Percentiles rank a stretch among this genome's conserved stretches.
Evolutionary conservation across 495 filamentous ascomycete species (phyloP).

Genomic region (Trichoderma gamsii): DNA sequence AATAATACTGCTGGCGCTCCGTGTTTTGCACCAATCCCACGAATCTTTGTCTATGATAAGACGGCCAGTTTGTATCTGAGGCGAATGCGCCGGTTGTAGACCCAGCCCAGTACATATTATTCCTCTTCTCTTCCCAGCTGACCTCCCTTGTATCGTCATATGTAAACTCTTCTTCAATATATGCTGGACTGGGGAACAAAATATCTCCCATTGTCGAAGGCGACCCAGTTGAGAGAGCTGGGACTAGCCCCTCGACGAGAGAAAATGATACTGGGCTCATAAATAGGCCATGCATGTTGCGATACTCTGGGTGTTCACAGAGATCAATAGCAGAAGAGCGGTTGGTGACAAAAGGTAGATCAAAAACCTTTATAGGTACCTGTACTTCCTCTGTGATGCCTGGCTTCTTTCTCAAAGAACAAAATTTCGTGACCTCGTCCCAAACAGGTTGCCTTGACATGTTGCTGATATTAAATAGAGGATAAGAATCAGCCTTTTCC

Average conservation of each 20-base stretch:
- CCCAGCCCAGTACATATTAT: slow-evolving; percentile 37
- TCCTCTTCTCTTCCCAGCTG: slow-evolving; percentile 32
- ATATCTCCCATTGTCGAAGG: slow-evolving; percentile 1
- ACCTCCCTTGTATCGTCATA: slow-evolving; percentile 30
- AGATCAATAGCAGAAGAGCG: slow-evolving; percentile 11
- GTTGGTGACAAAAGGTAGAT: slow-evolving; percentile 16
- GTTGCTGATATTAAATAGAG: neutral
- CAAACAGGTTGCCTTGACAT: slow-evolving; percentile 10
- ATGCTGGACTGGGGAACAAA: neutral
- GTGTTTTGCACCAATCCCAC: slow-evolving; percentile 20
- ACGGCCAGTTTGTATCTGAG: slow-evolving; percentile 29
- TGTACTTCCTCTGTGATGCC: neutral
- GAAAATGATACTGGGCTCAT: slow-evolving; percentile 18
- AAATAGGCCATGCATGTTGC: slow-evolving; percentile 16
- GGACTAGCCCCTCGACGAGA: neutral
- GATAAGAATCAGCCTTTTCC: neutral
- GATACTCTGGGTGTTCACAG: slow-evolving; percentile 18
- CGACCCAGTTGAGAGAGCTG: slow-evolving; percentile 2
- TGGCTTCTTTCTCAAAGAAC: neutral
- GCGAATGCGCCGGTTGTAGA: slow-evolving; percentile 36
- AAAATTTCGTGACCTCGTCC: slow-evolving; percentile 11
- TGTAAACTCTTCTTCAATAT: neutral
- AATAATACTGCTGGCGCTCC: neutral
- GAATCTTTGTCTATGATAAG: slow-evolving; percentile 38
- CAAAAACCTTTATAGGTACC: neutral